Evolutionary conservation across 345 rosid genomes (phyloP).

Genomic region (Melaleuca quinquenervia): DNA sequence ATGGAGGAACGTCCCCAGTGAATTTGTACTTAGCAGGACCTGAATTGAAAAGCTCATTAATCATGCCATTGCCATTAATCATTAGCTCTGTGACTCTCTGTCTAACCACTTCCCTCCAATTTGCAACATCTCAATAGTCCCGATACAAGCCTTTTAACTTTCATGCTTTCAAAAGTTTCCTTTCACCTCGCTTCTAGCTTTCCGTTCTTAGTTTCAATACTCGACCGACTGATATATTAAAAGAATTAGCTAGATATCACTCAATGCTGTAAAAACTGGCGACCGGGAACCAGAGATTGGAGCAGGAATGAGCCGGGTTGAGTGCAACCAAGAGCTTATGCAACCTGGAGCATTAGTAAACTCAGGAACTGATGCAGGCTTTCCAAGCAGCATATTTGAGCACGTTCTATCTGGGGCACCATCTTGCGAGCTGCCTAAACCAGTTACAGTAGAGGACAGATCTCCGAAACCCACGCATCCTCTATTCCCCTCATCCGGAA

Average conservation of each 20-base stretch:
- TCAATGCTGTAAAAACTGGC: background rate
- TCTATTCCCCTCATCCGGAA: background rate
- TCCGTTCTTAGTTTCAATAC: background rate
- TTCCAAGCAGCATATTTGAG: background rate
- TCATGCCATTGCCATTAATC: constrained; percentile 13
- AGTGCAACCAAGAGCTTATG: background rate
- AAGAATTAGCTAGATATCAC: background rate
- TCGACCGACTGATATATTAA: background rate
- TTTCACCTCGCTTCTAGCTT: background rate
- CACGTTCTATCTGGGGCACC: background rate
- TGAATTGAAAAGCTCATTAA: background rate
- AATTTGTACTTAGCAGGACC: constrained; percentile 17
- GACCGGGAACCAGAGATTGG: background rate
- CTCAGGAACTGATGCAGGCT: background rate
- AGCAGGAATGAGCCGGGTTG: background rate
- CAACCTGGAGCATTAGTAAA: background rate
- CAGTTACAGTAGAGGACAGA: constrained; percentile 39
- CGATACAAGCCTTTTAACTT: constrained; percentile 12
- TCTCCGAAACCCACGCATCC: background rate
- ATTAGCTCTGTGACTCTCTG: constrained; percentile 1
- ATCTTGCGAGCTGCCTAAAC: constrained; percentile 29
- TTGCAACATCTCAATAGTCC: constrained; percentile 12
- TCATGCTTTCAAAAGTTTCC: constrained; percentile 1
- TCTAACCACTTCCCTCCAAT: constrained; percentile 18
- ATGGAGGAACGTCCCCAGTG: constrained; percentile 25